Conservation (phyloP, 345 rosid species). For the Camelina neglecta region DNA sequence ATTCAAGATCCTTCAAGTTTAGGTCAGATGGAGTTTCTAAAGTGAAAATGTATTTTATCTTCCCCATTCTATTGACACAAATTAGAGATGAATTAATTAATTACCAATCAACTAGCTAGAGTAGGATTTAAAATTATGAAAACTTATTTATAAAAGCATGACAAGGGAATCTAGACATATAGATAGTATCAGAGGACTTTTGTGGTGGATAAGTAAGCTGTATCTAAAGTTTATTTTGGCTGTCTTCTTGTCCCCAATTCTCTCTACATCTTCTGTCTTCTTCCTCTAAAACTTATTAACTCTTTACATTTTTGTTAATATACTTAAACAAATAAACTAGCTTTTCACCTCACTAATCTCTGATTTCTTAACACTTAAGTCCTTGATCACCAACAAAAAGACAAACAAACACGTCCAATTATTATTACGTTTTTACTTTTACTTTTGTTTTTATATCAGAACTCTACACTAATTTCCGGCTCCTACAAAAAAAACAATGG, state of each 20-base stretch:
- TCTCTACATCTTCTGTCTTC: constrained; percentile 44
- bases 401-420: constrained; percentile 34
- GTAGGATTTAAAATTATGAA: not conserved
- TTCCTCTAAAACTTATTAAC: constrained; percentile 38
- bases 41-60: not conserved
- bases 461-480: not conserved
- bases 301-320: constrained; percentile 27
- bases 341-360: constrained; percentile 29
- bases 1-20: not conserved
- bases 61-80: not conserved
- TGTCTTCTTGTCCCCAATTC: constrained; percentile 48
- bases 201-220: constrained; percentile 39
- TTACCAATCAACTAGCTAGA: not conserved
- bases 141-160: constrained; percentile 7
- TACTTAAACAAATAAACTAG: constrained; percentile 20
- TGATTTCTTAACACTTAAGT: constrained; percentile 24
- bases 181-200: constrained; percentile 33
- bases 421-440: constrained; percentile 13
- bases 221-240: constrained; percentile 41
- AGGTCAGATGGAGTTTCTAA: constrained; percentile 6
- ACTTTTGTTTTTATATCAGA: constrained; percentile 11
- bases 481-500: not conserved
- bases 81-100: not conserved
- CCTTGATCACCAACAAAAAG: constrained; percentile 28
- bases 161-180: constrained; percentile 39